A percentile compares a stretch with the other conserved stretches of the same genome.
phyloP scores from a whole-genome alignment of 768 basidiomycete species.

The Termitomyces titanicus region DNA sequence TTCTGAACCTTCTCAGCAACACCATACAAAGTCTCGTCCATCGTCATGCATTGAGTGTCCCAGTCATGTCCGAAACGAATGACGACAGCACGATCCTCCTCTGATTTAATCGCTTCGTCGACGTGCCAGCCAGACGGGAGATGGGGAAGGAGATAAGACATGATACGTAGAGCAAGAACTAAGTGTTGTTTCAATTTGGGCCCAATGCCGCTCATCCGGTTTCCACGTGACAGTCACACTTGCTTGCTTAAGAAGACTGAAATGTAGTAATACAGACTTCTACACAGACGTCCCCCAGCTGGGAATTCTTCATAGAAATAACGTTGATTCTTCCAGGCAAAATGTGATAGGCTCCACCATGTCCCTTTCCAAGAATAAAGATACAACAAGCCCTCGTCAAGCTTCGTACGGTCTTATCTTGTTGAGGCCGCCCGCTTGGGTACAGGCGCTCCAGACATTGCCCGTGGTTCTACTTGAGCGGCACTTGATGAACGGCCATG shows the following conservation, averaged over 20 bases:
- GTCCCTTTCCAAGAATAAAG: neutral
- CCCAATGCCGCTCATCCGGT: too few relatives aligned
- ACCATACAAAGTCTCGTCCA: conserved; percentile 94
- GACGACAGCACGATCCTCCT: conserved; percentile 93
- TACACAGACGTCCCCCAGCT: too few relatives aligned
- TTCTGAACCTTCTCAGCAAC: conserved; percentile 98
- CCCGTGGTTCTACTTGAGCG: neutral
- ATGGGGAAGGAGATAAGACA: conserved; percentile 91
- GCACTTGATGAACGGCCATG: neutral
- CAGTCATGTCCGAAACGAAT: conserved; percentile 94
- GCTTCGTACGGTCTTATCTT: neutral
- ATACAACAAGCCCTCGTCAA: neutral
- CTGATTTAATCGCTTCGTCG: conserved; percentile 97
- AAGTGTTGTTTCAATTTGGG: too few relatives aligned
- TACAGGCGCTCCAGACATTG: neutral
- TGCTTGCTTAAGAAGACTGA: neutral
- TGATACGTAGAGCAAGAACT: too few relatives aligned
- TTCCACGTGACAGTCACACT: neutral
- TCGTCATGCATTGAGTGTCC: conserved; percentile 95
- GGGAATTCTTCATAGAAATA: too few relatives aligned
- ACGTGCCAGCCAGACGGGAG: conserved; percentile 97
- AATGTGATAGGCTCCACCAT: neutral
- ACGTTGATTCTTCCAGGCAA: neutral
- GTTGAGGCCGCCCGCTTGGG: neutral
- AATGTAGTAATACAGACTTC: too few relatives aligned